Percentiles rank a stretch among this genome's conserved stretches.
Conservation (phyloP, 148 eudicot genomes). For the Talinum fruticosum region DNA sequence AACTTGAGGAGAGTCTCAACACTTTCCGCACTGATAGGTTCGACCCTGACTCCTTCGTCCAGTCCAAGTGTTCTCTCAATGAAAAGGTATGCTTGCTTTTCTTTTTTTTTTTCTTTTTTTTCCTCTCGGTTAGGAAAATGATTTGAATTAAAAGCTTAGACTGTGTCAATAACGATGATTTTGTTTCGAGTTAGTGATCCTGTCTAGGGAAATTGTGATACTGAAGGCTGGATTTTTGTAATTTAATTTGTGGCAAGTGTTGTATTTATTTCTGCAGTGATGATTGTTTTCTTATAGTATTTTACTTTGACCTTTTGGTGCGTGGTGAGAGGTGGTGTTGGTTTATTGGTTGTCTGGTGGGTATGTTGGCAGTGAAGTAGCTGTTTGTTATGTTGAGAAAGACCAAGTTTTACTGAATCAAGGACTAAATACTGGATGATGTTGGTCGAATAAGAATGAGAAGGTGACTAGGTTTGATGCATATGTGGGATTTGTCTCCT, state of each 20-base stretch:
- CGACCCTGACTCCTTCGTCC: slow-evolving; percentile 70
- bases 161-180: neutral
- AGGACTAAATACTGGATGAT: neutral
- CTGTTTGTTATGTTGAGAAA: neutral
- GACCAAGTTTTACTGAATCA: neutral
- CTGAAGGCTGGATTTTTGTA: neutral
- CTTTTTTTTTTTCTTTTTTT: neutral
- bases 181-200: neutral
- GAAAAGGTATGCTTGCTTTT: slow-evolving; percentile 57
- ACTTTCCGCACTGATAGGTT: slow-evolving; percentile 82
- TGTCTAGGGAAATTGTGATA: neutral
- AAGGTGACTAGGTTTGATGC: neutral
- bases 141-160: neutral
- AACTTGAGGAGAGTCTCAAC: slow-evolving; percentile 80
- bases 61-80: slow-evolving; percentile 76
- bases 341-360: neutral
- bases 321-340: neutral
- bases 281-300: too few species aligned
- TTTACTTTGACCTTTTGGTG: too few species aligned
- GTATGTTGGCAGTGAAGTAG: neutral
- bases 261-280: too few species aligned
- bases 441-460: neutral
- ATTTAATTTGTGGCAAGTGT: neutral
- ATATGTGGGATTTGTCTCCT: neutral
- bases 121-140: neutral